Percentiles rank a stretch among this genome's conserved stretches.
These are phyloP conservation scores for Brassica hybrid DNA, from an alignment of 441 rosid genomes.

Conservation along the genomic window DNA sequence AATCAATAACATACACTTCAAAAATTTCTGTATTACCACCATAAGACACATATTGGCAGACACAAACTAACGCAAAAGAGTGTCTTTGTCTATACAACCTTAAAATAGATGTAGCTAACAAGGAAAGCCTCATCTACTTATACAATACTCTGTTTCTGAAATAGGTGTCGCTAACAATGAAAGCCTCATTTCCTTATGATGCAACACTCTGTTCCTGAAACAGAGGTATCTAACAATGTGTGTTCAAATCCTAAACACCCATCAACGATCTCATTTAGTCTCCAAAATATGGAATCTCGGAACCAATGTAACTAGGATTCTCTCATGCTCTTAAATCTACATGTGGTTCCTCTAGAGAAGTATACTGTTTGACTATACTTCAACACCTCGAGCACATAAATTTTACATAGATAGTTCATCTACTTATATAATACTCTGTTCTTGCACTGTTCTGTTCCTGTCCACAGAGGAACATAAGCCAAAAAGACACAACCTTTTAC, in stretches of 20 bases:
- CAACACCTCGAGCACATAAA: conserved; percentile 1
- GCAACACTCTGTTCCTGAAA: conserved; percentile 1
- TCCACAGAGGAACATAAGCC: neutral
- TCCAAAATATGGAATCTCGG: neutral
- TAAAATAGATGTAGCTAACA: conserved; percentile 2
- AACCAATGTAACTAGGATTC: neutral
- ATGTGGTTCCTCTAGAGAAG: conserved; percentile 10
- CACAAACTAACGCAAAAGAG: conserved; percentile 9
- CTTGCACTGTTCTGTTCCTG: neutral
- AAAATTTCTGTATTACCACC: conserved; percentile 7
- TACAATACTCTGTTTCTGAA: conserved; percentile 9
- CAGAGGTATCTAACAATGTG: neutral
- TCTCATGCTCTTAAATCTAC: neutral
- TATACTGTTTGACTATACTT: conserved; percentile 1
- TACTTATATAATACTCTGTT: conserved; percentile 14
- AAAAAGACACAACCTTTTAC: neutral
- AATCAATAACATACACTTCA: conserved; percentile 12
- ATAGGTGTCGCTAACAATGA: neutral
- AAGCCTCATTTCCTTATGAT: neutral
- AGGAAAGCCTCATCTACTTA: conserved; percentile 6
- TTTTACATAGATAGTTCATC: neutral
- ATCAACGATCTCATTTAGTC: neutral
- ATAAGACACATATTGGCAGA: conserved; percentile 6
- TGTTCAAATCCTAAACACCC: neutral
- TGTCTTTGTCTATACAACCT: neutral